Evolutionary conservation across 2,329 filamentous ascomycete genomes (phyloP), one percentile per base, ranked within the genome.

Genomic region (Helicocarpus griseus): DNA sequence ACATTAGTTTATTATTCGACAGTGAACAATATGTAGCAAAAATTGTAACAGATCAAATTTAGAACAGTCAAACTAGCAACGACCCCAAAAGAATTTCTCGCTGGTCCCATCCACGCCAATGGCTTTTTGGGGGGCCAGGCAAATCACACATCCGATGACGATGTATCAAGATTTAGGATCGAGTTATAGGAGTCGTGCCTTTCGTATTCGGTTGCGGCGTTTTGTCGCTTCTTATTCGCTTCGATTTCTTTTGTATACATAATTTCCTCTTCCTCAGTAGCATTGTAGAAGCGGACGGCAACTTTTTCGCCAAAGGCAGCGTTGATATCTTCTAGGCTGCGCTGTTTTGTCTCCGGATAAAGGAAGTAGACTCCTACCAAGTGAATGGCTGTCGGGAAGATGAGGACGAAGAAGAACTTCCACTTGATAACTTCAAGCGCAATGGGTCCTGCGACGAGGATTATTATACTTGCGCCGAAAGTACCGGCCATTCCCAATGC

Each of bases 341-440:
- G 57, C 6, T 64, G 62, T 54, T 68, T 68, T 1, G 66, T 70
- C 51, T 70, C 68, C 0, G 65, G 67, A 50, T 64, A 69, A 35
- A 68, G 53, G 44, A 68, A 64, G 44, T 57, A 70, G 17, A 70
- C 61, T 26, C 60, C 59, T 3, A 57, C 44, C n/a, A 62, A 60
- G 54, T 66, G 64, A n/a, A 63, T 52, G 2, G 61, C 56, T 0
- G 61, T 67, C 6, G 65, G 63, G 9, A 63, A 54, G 22, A 67
- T 67, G 14, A 68, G 50, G 7, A 69, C 68, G 8, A 73, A 62
- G 26, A 70, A 73, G 53, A 67, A 69, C 53, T 61, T 66, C 65
- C 66, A 69, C 13, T 55, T 58, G 48, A 69, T 64, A 1, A 54
- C 56, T 28, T 64, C 58, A 17, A 69, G 53, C 5, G 63, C 67